These are phyloP conservation scores for Arthroderma sp. DNA, from an alignment of 2,329 filamentous ascomycete genomes.

Conservation along the genomic window DNA sequence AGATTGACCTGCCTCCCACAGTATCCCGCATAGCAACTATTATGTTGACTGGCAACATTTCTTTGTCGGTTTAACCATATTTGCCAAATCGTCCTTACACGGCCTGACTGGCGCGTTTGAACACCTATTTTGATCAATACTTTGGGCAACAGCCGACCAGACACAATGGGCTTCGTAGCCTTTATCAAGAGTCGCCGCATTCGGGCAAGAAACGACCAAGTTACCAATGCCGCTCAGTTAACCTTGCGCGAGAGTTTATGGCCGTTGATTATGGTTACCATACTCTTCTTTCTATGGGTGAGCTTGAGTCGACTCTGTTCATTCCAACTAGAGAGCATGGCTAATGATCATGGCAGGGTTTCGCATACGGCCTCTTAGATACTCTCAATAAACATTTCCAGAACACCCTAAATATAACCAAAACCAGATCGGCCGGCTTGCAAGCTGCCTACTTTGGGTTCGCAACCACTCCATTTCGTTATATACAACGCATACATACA, in stretches of 20 bases:
- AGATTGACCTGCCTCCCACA: too few species aligned
- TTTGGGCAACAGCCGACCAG: too few species aligned
- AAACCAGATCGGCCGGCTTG: constrained; percentile 47
- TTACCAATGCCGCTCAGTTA: constrained; percentile 29
- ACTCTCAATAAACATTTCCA: constrained; percentile 46
- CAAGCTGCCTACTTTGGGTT: constrained; percentile 54
- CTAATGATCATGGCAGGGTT: constrained; percentile 20
- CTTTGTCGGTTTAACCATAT: too few species aligned
- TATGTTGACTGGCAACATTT: too few species aligned
- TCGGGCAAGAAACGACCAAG: constrained; percentile 21
- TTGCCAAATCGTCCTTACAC: too few species aligned
- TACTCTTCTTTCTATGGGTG: constrained; percentile 42
- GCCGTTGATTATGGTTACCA: constrained; percentile 34
- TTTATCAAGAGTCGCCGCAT: constrained; percentile 21
- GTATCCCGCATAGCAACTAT: too few species aligned
- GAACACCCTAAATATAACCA: constrained; percentile 41
- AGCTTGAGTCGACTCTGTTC: background rate
- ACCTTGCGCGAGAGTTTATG: constrained; percentile 33
- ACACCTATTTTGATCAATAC: too few species aligned
- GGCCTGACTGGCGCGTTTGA: too few species aligned
- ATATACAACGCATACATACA: background rate
- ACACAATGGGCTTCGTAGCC: constrained; percentile 17
- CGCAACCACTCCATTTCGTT: constrained; percentile 7
- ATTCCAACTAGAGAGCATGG: background rate
- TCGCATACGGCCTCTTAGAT: constrained; percentile 38